Evolutionary conservation across 2,329 filamentous ascomycete genomes (phyloP), one percentile per base, ranked within the genome.

Genomic region (Knoxdaviesia proteae): DNA sequence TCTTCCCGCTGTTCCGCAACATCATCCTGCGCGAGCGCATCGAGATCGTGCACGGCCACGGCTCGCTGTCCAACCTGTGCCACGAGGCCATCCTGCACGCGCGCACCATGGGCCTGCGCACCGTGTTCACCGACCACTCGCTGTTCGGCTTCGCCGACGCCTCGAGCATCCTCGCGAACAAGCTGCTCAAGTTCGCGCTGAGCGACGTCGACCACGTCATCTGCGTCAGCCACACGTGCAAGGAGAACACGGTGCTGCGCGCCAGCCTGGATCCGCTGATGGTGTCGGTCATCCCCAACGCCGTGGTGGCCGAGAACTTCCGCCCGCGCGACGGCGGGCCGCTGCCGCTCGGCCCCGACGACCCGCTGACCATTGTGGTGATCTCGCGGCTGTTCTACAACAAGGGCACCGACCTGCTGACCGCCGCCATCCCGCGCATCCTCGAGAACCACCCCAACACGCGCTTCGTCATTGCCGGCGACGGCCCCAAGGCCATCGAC

Each of bases 181-280:
- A 98, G 63, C 66, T 98, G 36, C 69, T 98, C 44, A 98, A 98
- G 58, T 98, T 98, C 54, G 88, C 77, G 0, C 58, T 98, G 49
- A 96, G 88, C 57, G 90, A 98, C 56, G 87, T 98, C 9, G 90
- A 96, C 55, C 90, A 98, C 67, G 87, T 92, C 47, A 93, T 98
- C 39, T 98, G 90, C 54, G 90, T 98, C 52, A 94, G 86, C 60
- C 87, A 98, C 65, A 98, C 90, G 36, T 94, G 88, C 64, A 98
- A 98, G 58, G 90, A 98, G 58, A 98, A 98, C 54, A 98, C 90
- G 0, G 90, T 96, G 6, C 71, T 98, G 7, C 74, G 90, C 53
- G 90, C 90, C 4, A 94, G 88, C 0, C 71, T 98, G 2, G 92
- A 98, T 53, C 92, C 90, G 2, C 66, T 94, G 30, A 94, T 94